phyloP scores from a whole-genome alignment of 2,329 filamentous ascomycete genomes.

The Fusarium sp. region DNA sequence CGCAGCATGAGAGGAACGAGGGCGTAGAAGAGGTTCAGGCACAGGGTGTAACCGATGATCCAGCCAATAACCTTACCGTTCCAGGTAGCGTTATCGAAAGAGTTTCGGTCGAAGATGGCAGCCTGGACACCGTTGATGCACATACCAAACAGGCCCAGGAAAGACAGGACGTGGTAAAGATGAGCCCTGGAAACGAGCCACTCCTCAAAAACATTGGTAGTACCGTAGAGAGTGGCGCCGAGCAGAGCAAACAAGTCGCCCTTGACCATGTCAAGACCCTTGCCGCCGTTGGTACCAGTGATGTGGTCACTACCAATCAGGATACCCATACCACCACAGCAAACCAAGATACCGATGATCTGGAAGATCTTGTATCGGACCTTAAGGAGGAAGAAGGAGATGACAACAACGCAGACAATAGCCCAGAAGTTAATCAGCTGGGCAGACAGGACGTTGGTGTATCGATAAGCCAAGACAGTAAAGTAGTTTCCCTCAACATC shows the following conservation, averaged over 20 bases:
- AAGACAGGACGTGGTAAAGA: conserved; percentile 93
- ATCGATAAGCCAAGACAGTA: conserved; percentile 91
- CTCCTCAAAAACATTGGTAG: conserved; percentile 93
- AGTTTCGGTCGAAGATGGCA: conserved; percentile 88
- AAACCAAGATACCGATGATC: conserved; percentile 88
- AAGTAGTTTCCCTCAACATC: conserved; percentile 99
- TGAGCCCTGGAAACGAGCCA: conserved; percentile 91
- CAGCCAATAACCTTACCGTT: conserved; percentile 81
- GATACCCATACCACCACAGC: conserved; percentile 91
- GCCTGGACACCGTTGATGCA: conserved; percentile 93
- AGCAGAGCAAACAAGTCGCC: conserved; percentile 93
- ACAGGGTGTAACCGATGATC: conserved; percentile 89
- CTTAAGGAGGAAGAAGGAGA: conserved; percentile 85
- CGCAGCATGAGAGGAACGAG: conserved; percentile 90
- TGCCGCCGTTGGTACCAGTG: conserved; percentile 79
- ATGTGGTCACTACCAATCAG: conserved; percentile 91
- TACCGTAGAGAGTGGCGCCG: conserved; percentile 91
- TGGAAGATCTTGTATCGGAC: conserved; percentile 94
- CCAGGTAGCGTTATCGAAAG: conserved; percentile 77
- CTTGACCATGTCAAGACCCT: conserved; percentile 80
- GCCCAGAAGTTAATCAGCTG: conserved; percentile 99
- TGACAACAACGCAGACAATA: conserved; percentile 89
- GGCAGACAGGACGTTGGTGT: conserved; percentile 92
- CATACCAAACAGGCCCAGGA: conserved; percentile 89
- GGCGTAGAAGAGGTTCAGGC: conserved; percentile 87